These are phyloP conservation scores for Cladorrhinum samala DNA, from an alignment of 495 filamentous ascomycete genomes.

Conservation along the genomic window DNA sequence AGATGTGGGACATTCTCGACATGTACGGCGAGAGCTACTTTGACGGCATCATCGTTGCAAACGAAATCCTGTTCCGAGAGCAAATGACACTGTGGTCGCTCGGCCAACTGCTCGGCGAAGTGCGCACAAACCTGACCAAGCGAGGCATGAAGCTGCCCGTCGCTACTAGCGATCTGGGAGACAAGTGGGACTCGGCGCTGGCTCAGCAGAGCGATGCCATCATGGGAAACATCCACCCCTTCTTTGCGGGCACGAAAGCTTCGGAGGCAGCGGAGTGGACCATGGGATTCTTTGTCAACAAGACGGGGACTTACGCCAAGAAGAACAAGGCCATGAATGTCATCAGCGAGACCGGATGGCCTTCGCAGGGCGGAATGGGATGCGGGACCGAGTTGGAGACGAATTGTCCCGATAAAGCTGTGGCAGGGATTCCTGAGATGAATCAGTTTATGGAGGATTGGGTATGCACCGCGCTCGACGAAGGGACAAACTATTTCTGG, in stretches of 20 bases:
- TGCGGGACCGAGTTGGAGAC: conserved; percentile 52
- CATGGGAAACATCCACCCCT: conserved; percentile 97
- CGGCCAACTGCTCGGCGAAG: conserved; percentile 56
- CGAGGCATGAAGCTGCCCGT: conserved; percentile 63
- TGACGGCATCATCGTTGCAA: conserved; percentile 85
- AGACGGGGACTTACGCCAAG: conserved; percentile 50
- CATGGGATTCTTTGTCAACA: conserved; percentile 73
- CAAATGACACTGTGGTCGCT: conserved; percentile 61
- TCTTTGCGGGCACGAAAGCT: conserved; percentile 77
- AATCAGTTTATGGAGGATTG: conserved; percentile 82
- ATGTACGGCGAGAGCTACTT: conserved; percentile 59
- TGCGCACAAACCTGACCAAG: conserved; percentile 64
- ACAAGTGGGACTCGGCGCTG: conserved; percentile 71
- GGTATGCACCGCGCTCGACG: conserved; percentile 72
- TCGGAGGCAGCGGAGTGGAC: conserved; percentile 75
- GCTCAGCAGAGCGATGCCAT: conserved; percentile 69
- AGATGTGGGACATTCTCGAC: conserved; percentile 77
- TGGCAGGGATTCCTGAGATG: conserved; percentile 78
- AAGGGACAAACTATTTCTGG: conserved; percentile 92
- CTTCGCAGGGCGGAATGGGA: conserved; percentile 72
- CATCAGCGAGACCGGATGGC: conserved; percentile 92
- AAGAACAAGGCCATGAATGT: conserved; percentile 56
- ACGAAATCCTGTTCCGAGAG: conserved; percentile 85
- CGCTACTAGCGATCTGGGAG: conserved; percentile 86
- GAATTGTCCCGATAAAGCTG: conserved; percentile 54